Percentiles rank a stretch among this genome's conserved stretches.
These are phyloP conservation scores for Endotrypanum monterogeii DNA, from an alignment of 208 protist genomes.

Conservation along the genomic window DNA sequence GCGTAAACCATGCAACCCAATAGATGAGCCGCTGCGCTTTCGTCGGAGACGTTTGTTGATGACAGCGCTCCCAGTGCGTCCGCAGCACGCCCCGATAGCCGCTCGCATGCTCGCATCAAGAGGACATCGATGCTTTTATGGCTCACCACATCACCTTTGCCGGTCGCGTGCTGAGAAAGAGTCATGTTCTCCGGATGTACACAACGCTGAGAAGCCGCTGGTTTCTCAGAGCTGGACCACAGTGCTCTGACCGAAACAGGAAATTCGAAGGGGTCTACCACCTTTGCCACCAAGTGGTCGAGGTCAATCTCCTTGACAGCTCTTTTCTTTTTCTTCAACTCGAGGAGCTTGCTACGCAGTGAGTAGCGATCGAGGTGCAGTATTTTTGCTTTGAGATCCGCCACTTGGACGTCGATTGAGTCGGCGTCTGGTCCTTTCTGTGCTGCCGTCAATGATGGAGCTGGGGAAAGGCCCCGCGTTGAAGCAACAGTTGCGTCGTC, in stretches of 20 bases:
- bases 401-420: slow-evolving; percentile 51
- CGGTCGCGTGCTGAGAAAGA: slow-evolving; percentile 9
- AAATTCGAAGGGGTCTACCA: slow-evolving; percentile 54
- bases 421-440: slow-evolving; percentile 12
- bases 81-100: slow-evolving; percentile 50
- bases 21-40: slow-evolving; percentile 39
- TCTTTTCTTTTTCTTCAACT: slow-evolving; percentile 62
- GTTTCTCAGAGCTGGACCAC: slow-evolving; percentile 29
- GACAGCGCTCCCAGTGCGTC: slow-evolving; percentile 54
- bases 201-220: neutral
- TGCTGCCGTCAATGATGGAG: too few relatives aligned
- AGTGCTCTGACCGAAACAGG: slow-evolving; percentile 48
- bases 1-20: slow-evolving; percentile 66
- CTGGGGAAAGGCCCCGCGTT: slow-evolving; percentile 2
- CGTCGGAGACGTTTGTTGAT: slow-evolving; percentile 35
- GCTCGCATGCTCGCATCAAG: slow-evolving; percentile 51
- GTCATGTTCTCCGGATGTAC: neutral
- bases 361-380: slow-evolving; percentile 44
- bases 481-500: slow-evolving; percentile 1
- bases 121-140: slow-evolving; percentile 55
- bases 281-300: slow-evolving; percentile 24
- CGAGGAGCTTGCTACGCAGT: slow-evolving; percentile 52
- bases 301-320: slow-evolving; percentile 43
- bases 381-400: slow-evolving; percentile 38
- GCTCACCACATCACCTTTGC: slow-evolving; percentile 31